Evolutionary conservation across 1,284 basidiomycete genomes (phyloP).

Genomic region (Cystobasidium sp.): DNA sequence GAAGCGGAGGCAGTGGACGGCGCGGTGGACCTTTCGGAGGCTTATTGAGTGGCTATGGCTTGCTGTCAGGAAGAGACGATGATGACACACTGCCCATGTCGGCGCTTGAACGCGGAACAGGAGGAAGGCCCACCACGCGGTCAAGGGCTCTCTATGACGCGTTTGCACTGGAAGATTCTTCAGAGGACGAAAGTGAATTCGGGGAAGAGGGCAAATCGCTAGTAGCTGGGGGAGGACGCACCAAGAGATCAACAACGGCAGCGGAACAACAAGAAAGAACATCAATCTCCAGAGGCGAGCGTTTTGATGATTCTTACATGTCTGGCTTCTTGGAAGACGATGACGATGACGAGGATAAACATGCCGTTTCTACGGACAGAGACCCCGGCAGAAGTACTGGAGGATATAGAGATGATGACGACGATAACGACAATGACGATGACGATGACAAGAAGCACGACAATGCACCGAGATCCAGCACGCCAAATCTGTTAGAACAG

Average conservation of each 20-base stretch:
- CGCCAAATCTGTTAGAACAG: slow-evolving; percentile 25
- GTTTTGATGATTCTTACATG: slow-evolving; percentile 40
- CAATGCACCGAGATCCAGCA: slow-evolving; percentile 33
- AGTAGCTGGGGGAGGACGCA: background rate
- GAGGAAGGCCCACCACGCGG: slow-evolving; percentile 44
- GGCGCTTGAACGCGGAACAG: slow-evolving; percentile 50
- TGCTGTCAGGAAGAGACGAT: slow-evolving; percentile 57
- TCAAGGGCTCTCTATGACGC: slow-evolving; percentile 58
- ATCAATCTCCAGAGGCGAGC: background rate
- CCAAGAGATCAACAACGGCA: no score
- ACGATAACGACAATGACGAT: no score
- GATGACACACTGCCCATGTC: slow-evolving; percentile 52
- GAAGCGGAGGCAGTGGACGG: slow-evolving; percentile 35
- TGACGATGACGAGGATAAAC: slow-evolving; percentile 16
- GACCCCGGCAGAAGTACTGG: background rate
- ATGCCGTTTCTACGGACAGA: background rate
- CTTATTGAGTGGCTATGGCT: slow-evolving; percentile 54
- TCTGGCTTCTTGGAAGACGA: slow-evolving; percentile 38
- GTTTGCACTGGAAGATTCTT: slow-evolving; percentile 54
- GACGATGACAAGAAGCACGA: no score
- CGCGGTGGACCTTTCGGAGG: slow-evolving; percentile 22
- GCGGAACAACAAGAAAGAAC: background rate
- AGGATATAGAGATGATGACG: background rate
- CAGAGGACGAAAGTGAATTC: slow-evolving; percentile 51
- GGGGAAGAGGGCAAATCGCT: slow-evolving; percentile 22